Conservation (phyloP, 1,284 basidiomycete genomes). For the Uromyces viciae-fabae region DNA sequence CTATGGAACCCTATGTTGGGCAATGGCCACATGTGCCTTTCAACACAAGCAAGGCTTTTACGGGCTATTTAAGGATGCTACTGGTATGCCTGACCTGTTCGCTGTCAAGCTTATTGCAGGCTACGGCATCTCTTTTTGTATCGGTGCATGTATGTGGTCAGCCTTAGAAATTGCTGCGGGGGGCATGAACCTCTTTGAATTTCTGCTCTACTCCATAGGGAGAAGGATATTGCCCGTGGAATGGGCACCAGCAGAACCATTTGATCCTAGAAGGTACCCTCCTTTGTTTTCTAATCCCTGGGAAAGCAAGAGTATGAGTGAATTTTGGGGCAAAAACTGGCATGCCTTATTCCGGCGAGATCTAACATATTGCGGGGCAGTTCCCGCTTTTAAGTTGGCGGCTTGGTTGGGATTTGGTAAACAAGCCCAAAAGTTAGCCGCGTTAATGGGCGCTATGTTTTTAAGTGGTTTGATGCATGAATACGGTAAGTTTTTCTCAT, state of each 20-base stretch:
- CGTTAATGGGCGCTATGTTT: slow-evolving; percentile 34
- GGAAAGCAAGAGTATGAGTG: slow-evolving; percentile 30
- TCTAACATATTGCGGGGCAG: slow-evolving; percentile 29
- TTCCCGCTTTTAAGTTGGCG: slow-evolving; percentile 19
- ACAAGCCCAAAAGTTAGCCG: slow-evolving; percentile 8
- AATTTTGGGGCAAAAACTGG: slow-evolving; percentile 40
- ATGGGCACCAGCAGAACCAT: slow-evolving; percentile 27
- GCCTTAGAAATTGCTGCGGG: slow-evolving; percentile 24
- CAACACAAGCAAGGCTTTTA: slow-evolving; percentile 28
- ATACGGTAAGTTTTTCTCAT: neutral
- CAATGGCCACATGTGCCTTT: slow-evolving; percentile 26
- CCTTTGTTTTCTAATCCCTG: slow-evolving; percentile 37
- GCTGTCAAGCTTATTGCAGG: slow-evolving; percentile 12
- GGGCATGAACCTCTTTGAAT: slow-evolving; percentile 31
- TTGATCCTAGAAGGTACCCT: slow-evolving; percentile 27
- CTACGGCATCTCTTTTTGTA: slow-evolving; percentile 32
- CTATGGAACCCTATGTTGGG: slow-evolving; percentile 29
- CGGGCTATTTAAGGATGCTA: slow-evolving; percentile 14
- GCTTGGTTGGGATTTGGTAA: slow-evolving; percentile 4
- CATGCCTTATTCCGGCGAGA: slow-evolving; percentile 39
- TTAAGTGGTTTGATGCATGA: slow-evolving; percentile 37
- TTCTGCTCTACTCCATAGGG: slow-evolving; percentile 18
- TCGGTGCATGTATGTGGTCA: slow-evolving; percentile 38
- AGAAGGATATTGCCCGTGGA: slow-evolving; percentile 16
- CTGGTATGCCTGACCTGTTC: neutral